phyloP scores from a whole-genome alignment of 306 rosid species.

The Trifolium fragiferum region DNA sequence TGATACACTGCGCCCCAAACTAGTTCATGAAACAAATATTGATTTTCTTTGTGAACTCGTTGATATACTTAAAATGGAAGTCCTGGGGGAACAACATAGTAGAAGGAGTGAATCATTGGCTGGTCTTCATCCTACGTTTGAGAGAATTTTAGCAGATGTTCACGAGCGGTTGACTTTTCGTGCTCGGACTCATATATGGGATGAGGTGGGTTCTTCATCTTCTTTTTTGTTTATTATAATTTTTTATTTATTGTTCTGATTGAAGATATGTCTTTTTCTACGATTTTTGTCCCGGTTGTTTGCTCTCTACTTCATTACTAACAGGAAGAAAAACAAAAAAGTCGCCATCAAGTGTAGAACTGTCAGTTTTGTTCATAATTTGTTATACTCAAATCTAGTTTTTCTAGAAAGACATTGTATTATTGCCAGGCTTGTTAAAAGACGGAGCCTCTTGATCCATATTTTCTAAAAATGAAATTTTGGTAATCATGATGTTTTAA shows the following conservation, averaged over 20 bases:
- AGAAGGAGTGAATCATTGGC: conserved; percentile 81
- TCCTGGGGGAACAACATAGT: conserved; percentile 79
- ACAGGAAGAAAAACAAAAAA: conserved; percentile 6
- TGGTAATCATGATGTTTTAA: conserved; percentile 4
- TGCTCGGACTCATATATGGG: conserved; percentile 91
- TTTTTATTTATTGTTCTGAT: neutral
- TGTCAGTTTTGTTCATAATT: conserved; percentile 17
- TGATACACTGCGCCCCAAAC: conserved; percentile 91
- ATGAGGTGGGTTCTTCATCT: conserved; percentile 67
- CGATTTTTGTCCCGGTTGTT: conserved; percentile 20
- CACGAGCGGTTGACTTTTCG: conserved; percentile 97
- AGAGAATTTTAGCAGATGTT: conserved; percentile 96
- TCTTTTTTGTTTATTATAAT: conserved; percentile 14
- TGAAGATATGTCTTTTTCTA: conserved; percentile 18
- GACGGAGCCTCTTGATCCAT: neutral
- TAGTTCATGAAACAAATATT: conserved; percentile 92
- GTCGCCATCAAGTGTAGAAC: conserved; percentile 8
- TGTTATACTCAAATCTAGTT: neutral
- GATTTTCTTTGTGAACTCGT: conserved; percentile 96
- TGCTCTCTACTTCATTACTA: conserved; percentile 19
- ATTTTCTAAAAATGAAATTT: neutral
- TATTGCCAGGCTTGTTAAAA: conserved; percentile 1
- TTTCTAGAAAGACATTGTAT: conserved; percentile 11
- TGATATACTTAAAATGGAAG: conserved; percentile 94
- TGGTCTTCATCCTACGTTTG: conserved; percentile 85